Conservation (phyloP, 2,329 filamentous ascomycete species). For the Ophiognomonia clavigignenti-juglandacearum region DNA sequence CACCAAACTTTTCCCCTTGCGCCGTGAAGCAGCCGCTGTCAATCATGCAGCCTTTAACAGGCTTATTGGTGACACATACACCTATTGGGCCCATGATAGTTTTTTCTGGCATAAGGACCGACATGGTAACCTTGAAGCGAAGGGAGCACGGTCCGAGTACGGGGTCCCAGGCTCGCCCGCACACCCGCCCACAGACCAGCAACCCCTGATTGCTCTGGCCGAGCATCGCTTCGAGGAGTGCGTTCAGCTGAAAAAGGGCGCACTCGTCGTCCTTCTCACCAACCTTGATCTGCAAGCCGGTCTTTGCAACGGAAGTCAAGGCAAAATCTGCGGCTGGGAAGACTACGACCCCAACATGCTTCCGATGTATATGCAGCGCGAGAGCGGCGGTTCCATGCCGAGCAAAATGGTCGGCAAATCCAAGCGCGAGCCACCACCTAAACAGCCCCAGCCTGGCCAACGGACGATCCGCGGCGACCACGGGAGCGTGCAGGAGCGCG, state of each 20-base stretch:
- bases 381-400: neutral
- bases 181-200: slow-evolving; percentile 19
- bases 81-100: slow-evolving; percentile 33
- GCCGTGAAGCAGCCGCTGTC: slow-evolving; percentile 30
- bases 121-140: slow-evolving; percentile 24
- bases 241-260: slow-evolving; percentile 42
- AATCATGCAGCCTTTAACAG: slow-evolving; percentile 30
- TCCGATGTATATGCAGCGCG: slow-evolving; percentile 15
- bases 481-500: slow-evolving; percentile 28
- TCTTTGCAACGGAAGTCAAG: slow-evolving; percentile 44
- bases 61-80: slow-evolving; percentile 24
- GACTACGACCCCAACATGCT: slow-evolving; percentile 23
- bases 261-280: slow-evolving; percentile 47
- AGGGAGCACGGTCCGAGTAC: slow-evolving; percentile 17
- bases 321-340: slow-evolving; percentile 40
- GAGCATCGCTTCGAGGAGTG: slow-evolving; percentile 42
- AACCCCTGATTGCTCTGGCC: slow-evolving; percentile 28
- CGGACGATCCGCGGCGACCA: slow-evolving; percentile 30
- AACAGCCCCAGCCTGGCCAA: slow-evolving; percentile 7
- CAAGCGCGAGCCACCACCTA: neutral
- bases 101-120: slow-evolving; percentile 30
- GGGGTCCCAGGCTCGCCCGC: neutral
- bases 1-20: slow-evolving; percentile 39
- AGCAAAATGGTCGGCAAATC: neutral
- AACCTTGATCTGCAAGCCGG: slow-evolving; percentile 39